These are phyloP conservation scores for Chrysanthemum seticuspe DNA, from an alignment of 129 eudicot genomes.

Conservation along the genomic window DNA sequence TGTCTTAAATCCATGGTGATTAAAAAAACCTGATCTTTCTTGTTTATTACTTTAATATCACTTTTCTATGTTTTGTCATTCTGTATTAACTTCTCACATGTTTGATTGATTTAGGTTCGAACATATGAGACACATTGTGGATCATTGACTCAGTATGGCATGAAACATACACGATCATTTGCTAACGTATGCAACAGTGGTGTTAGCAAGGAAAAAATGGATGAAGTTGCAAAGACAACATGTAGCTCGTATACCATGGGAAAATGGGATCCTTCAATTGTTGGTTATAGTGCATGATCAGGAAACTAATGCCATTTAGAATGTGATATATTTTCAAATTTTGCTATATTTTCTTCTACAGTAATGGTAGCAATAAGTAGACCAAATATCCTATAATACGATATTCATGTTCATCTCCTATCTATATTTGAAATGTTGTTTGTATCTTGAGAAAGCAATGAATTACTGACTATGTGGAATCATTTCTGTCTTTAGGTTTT, in stretches of 20 bases:
- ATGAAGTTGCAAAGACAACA: slow-evolving; percentile 45
- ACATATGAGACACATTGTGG: slow-evolving; percentile 73
- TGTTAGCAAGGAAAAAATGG: slow-evolving; percentile 32
- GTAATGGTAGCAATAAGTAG: too few relatives aligned
- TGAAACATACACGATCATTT: slow-evolving; percentile 83
- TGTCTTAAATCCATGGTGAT: slow-evolving; percentile 75
- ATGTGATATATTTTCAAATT: too few relatives aligned
- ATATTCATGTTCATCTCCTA: too few relatives aligned
- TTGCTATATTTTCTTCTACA: too few relatives aligned
- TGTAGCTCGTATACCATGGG: slow-evolving; percentile 44
- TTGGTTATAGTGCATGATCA: slow-evolving; percentile 7
- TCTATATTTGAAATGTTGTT: too few relatives aligned
- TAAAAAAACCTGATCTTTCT: neutral
- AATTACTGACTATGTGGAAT: too few relatives aligned
- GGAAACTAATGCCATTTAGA: too few relatives aligned
- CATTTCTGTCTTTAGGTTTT: too few relatives aligned
- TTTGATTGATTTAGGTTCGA: slow-evolving; percentile 48
- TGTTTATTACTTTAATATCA: neutral
- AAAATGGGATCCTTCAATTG: slow-evolving; percentile 30
- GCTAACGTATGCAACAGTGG: slow-evolving; percentile 72
- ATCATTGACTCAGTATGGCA: slow-evolving; percentile 71
- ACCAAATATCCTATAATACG: too few relatives aligned
- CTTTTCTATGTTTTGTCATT: neutral
- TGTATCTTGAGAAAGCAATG: too few relatives aligned
- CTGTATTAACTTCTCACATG: neutral